These are phyloP conservation scores for Cladorrhinum samala DNA, from an alignment of 495 filamentous ascomycete genomes.

Conservation along the genomic window DNA sequence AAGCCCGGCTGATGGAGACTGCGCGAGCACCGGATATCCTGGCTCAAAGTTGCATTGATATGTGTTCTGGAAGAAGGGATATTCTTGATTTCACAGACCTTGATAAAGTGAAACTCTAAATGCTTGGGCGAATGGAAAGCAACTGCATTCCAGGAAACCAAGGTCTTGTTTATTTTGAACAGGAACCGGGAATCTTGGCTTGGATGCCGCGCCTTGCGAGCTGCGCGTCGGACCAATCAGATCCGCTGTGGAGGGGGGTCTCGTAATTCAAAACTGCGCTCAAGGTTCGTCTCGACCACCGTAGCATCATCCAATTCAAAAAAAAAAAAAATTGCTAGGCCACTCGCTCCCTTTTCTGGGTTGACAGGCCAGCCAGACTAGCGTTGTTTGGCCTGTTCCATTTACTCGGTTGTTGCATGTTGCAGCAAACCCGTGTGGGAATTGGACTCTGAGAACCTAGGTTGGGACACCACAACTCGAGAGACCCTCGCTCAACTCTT, in stretches of 20 bases:
- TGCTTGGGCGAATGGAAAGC: no score
- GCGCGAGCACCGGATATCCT: slow-evolving; percentile 7
- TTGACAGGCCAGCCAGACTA: not conserved
- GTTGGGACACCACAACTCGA: no score
- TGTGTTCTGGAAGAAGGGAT: not conserved
- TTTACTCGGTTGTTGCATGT: not conserved
- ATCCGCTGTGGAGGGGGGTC: slow-evolving; percentile 8
- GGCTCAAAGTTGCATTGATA: slow-evolving; percentile 4
- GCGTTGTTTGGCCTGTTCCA: not conserved
- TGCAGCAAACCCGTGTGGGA: not conserved
- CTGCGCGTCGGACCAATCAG: slow-evolving; percentile 18
- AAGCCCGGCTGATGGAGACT: not conserved
- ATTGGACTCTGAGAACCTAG: no score
- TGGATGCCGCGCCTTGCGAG: slow-evolving; percentile 15
- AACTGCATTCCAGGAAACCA: no score
- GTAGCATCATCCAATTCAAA: slow-evolving; percentile 14
- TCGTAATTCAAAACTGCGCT: slow-evolving; percentile 26
- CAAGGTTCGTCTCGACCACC: slow-evolving; percentile 12
- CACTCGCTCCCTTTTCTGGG: slow-evolving; percentile 1
- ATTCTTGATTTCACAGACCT: no score
- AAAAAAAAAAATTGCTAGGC: slow-evolving; percentile 23
- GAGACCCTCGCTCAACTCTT: not conserved
- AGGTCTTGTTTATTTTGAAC: slow-evolving; percentile 29
- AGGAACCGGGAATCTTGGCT: slow-evolving; percentile 11
- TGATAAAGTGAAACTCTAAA: no score